phyloP scores from a whole-genome alignment of 371 early-diverging fungal species.

The Mucor indicus region DNA sequence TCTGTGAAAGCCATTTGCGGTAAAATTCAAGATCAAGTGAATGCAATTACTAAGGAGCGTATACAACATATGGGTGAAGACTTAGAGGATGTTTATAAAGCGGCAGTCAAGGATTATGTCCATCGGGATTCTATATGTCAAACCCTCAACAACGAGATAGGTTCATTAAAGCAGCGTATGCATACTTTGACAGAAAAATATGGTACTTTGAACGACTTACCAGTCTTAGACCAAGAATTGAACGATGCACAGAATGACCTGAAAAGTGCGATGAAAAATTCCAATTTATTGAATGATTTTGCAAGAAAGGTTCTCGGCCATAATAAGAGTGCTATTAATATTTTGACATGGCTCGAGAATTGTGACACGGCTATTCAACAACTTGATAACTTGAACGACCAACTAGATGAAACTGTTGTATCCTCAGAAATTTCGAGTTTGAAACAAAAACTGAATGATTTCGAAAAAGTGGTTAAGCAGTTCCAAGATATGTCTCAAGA shows the following conservation, averaged over 20 bases:
- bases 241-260: not conserved
- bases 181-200: too few species aligned
- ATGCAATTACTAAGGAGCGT: too few species aligned
- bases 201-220: too few species aligned
- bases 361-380: constrained; percentile 27
- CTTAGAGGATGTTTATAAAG: not conserved
- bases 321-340: constrained; percentile 28
- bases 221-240: too few species aligned
- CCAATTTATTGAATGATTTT: constrained; percentile 11
- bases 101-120: too few species aligned
- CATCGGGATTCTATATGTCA: too few species aligned
- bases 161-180: too few species aligned
- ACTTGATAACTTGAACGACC: not conserved
- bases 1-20: not conserved
- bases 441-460: constrained; percentile 27
- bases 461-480: constrained; percentile 21
- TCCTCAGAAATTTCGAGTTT: constrained; percentile 14
- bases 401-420: constrained; percentile 15
- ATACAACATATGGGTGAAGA: not conserved
- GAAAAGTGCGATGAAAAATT: not conserved
- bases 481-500: constrained; percentile 23
- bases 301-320: constrained; percentile 28
- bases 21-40: not conserved
- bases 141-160: too few species aligned
- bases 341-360: constrained; percentile 30